Conservation (phyloP, 2,329 filamentous ascomycete genomes). For the Xylaria arbuscula region DNA sequence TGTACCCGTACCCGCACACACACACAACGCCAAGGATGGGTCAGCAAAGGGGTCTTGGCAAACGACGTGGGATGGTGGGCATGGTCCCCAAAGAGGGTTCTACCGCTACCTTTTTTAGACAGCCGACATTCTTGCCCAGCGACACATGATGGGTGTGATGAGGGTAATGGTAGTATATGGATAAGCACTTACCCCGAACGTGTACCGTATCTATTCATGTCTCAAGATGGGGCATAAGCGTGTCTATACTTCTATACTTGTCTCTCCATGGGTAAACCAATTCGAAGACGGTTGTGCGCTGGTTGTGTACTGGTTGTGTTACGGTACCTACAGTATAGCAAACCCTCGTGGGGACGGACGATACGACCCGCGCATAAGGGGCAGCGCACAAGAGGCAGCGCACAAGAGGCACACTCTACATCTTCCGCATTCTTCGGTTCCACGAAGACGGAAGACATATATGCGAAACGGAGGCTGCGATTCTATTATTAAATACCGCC, state of each 20-base stretch:
- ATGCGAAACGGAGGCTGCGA: not conserved
- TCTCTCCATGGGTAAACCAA: not conserved
- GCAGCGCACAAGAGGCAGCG: not conserved
- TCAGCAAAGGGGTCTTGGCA: not conserved
- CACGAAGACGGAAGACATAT: not conserved
- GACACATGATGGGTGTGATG: not conserved
- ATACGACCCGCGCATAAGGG: not conserved
- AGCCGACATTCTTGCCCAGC: not conserved
- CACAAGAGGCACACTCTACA: not conserved
- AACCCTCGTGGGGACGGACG: no score
- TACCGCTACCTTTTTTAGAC: slow-evolving; percentile 8
- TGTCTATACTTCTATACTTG: slow-evolving; percentile 3
- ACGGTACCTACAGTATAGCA: not conserved
- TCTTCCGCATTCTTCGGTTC: not conserved
- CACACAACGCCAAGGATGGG: not conserved
- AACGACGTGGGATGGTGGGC: not conserved
- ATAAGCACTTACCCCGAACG: not conserved
- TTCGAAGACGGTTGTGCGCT: not conserved
- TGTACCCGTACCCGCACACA: no score
- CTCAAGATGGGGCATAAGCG: not conserved
- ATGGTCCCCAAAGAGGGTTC: not conserved
- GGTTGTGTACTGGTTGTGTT: not conserved
- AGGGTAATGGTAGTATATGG: not conserved
- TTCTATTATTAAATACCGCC: slow-evolving; percentile 13
- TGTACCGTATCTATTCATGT: not conserved